Base-by-base conservation (phyloP, 768 basidiomycete genomes). In the Lentinula lateritia region DNA sequence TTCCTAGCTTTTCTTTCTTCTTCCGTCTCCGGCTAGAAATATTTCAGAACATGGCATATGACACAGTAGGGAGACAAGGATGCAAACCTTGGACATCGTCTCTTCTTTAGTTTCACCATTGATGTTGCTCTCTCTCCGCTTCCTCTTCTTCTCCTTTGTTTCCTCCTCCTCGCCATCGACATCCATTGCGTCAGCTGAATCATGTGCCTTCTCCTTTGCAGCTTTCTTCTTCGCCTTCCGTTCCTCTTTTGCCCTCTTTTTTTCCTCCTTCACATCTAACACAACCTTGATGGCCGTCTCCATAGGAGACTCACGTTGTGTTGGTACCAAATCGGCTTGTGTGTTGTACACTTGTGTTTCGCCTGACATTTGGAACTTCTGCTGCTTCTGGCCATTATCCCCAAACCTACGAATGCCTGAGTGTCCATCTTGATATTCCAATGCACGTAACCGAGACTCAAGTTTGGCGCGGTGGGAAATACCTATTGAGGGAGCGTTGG, bases 381-480 rank as follows among this genome's bases (percentile, higher is more conserved):
- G 90, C 72, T 93, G 90, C 72, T 89, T 88, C 75, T 83, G 85
- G 63, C 80, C 81, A 36, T 78, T 76, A 50, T 83, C 82, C 1
- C 77, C 80, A 65, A 85, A 87, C 66, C 86, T 82, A 64, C 90
- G 86, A 42, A 89, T 87, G 38, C 83, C 86, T 18, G 85, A 80
- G 50, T 85, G 78, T 62, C 96, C 95, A 50, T 80, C 79, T 66
- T 93, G 88, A 67, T 90, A 81, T 72, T 98, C 95, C 50, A 99
- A 82, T 1, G 89, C 87, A 23, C 94, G 92, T 42, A 98, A 77
- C 38, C 97, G 90, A 10, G 93, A 91, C 74, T 98, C 97, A 63
- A 99, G 88, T 75, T 98, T 98, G 62, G 90, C 87, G 45, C 96
- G 92, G 75, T 94, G 93, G 70, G 93, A 92, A 62, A 98, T 75